These are phyloP conservation scores for Lipomyces kockii DNA, from an alignment of 805 yeast species.

Conservation along the genomic window DNA sequence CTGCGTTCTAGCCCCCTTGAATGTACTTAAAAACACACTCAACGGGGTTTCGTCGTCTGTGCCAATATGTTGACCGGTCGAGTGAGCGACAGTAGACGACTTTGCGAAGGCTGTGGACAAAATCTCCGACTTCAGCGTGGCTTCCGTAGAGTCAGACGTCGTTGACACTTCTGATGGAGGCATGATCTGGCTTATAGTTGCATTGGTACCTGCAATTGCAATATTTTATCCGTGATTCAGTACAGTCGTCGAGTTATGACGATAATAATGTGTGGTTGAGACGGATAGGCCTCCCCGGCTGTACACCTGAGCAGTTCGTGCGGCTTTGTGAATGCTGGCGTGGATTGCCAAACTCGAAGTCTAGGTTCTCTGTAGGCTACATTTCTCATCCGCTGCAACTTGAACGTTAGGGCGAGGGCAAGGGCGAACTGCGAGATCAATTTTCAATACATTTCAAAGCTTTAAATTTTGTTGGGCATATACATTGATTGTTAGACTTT, in stretches of 20 bases:
- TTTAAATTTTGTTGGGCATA: background rate
- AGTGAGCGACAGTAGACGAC: background rate
- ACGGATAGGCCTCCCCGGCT: too few relatives aligned
- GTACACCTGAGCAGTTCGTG: too few relatives aligned
- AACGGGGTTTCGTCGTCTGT: slow-evolving; percentile 60
- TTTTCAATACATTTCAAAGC: background rate
- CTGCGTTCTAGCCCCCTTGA: slow-evolving; percentile 80
- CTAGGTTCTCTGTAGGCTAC: too few relatives aligned
- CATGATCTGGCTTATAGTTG: background rate
- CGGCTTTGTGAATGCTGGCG: too few relatives aligned
- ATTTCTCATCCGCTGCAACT: too few relatives aligned
- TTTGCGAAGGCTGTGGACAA: background rate
- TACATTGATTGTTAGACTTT: background rate
- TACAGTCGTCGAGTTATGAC: background rate
- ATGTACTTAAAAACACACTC: slow-evolving; percentile 76
- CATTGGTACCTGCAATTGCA: background rate
- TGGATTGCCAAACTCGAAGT: too few relatives aligned
- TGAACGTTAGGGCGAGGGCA: background rate
- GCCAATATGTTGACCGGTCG: background rate
- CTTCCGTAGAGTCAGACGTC: background rate
- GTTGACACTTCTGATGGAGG: slow-evolving; percentile 1
- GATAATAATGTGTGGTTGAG: too few relatives aligned
- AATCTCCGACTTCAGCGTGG: background rate
- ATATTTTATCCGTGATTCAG: background rate
- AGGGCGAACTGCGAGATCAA: background rate